Conservation (phyloP, 352 stramenopile species). For the Pythium insidiosum region DNA sequence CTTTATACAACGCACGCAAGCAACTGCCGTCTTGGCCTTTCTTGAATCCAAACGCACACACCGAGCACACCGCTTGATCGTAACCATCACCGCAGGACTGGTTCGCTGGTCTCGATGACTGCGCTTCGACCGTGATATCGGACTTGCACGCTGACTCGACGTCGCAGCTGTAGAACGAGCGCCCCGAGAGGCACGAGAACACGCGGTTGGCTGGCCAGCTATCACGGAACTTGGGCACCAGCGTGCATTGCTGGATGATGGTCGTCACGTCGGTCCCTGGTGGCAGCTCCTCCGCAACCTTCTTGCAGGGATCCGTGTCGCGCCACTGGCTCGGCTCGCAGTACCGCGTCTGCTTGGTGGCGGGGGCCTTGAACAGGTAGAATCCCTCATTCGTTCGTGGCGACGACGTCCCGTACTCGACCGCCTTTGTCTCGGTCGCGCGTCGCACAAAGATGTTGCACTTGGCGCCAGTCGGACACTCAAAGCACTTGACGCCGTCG, state of each 20-base stretch:
- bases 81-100: constrained; percentile 42
- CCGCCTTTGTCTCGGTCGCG: constrained; percentile 33
- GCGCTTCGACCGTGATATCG: constrained; percentile 33
- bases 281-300: constrained; percentile 7
- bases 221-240: constrained; percentile 25
- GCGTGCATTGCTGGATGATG: constrained; percentile 34
- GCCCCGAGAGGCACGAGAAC: constrained; percentile 47
- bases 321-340: constrained; percentile 35
- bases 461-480: constrained; percentile 32
- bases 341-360: constrained; percentile 23
- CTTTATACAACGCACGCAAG: constrained; percentile 26
- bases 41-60: constrained; percentile 50
- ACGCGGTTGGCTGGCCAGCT: constrained; percentile 47
- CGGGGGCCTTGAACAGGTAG: constrained; percentile 43
- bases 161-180: constrained; percentile 61
- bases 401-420: constrained; percentile 37
- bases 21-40: constrained; percentile 44
- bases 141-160: constrained; percentile 38
- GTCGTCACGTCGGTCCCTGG: constrained; percentile 14
- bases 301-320: constrained; percentile 38
- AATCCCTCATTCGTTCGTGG: constrained; percentile 44
- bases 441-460: constrained; percentile 48
- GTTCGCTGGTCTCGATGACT: constrained; percentile 8
- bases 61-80: constrained; percentile 57
- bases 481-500: constrained; percentile 44